Evolutionary conservation across 1,284 basidiomycete species (phyloP), one percentile per base, ranked within the genome.

Genomic region (Vanrija sp.): DNA sequence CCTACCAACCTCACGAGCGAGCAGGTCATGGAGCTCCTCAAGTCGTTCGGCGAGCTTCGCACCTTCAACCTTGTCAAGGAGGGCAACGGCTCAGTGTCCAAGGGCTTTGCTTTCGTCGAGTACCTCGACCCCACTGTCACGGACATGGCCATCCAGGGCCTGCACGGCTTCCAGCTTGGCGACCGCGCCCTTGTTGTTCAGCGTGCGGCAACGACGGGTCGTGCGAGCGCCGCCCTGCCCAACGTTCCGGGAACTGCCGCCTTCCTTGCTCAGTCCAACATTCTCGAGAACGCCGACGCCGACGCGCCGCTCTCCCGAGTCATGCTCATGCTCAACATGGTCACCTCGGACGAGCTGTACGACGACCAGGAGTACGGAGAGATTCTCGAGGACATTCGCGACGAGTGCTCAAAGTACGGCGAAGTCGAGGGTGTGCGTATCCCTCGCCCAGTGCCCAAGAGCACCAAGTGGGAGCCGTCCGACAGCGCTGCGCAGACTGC

Each of bases 61-160:
- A 90, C 90, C 3, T 98, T 99, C 83, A 98, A 98, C 70, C 82
- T 99, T 53, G 95, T 99, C 60, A 87, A 95, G 62, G 96, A 99
- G 71, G 72, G 73, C 39, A 76, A 75, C 48, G 89, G 85, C 53
- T 89, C 88, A 41, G 78, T 84, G 23, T 94, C 89, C n/a, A 97
- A 96, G 88, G 96, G 96, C 59, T 98, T 97, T 75, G 96, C 96
- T 0, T 98, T 98, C 80, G 96, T 93, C 78, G 96, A 98, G 81
- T 99, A 98, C 75, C 86, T 89, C 53, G 96, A 99, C 72, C 78
- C 85, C 12, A 77, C 76, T 31, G 85, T 94, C 53, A 98, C 96
- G 45, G 94, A 98, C 61, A 84, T 97, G 59, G 96, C 96, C 36
- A 97, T 95, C 68, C 88, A 92, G 75, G 91, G 92, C 59, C 82